phyloP scores from a whole-genome alignment of 768 basidiomycete genomes.

The Crucibulum laeve region DNA sequence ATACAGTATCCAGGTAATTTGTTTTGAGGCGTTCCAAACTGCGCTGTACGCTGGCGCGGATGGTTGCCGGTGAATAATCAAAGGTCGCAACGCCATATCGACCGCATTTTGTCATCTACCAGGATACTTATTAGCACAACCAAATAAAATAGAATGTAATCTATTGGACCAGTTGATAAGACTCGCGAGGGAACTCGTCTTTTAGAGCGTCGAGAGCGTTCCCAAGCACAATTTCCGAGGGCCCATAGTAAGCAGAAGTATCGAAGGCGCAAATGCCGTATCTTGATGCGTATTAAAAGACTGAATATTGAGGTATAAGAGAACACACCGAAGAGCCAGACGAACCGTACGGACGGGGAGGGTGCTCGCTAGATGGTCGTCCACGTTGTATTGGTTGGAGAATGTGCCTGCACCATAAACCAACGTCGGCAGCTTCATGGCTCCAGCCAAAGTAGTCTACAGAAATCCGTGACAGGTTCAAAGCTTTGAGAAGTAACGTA shows the following conservation, averaged over 20 bases:
- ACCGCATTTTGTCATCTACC: constrained; percentile 83
- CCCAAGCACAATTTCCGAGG: constrained; percentile 75
- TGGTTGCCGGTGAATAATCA: constrained; percentile 66
- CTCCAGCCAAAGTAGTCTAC: constrained; percentile 28
- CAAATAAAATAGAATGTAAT: constrained; percentile 1
- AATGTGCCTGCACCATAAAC: constrained; percentile 74
- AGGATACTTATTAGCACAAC: neutral
- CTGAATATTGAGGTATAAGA: neutral
- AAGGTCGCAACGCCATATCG: constrained; percentile 65
- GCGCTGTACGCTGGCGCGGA: constrained; percentile 62
- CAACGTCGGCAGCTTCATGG: constrained; percentile 39
- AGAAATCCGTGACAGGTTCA: constrained; percentile 1
- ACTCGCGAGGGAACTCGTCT: constrained; percentile 70
- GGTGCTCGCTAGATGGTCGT: constrained; percentile 50
- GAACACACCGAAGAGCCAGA: constrained; percentile 66
- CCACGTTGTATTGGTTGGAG: constrained; percentile 61
- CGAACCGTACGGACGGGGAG: constrained; percentile 63
- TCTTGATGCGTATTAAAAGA: constrained; percentile 29
- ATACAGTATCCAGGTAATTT: constrained; percentile 74
- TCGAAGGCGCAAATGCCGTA: constrained; percentile 83
- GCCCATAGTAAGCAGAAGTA: constrained; percentile 77
- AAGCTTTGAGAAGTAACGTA: neutral
- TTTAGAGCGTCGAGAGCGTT: constrained; percentile 54
- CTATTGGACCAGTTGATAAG: constrained; percentile 70
- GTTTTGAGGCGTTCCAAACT: constrained; percentile 72